phyloP scores from a whole-genome alignment of 805 yeast genomes.

The Candida xiaguanensis region DNA sequence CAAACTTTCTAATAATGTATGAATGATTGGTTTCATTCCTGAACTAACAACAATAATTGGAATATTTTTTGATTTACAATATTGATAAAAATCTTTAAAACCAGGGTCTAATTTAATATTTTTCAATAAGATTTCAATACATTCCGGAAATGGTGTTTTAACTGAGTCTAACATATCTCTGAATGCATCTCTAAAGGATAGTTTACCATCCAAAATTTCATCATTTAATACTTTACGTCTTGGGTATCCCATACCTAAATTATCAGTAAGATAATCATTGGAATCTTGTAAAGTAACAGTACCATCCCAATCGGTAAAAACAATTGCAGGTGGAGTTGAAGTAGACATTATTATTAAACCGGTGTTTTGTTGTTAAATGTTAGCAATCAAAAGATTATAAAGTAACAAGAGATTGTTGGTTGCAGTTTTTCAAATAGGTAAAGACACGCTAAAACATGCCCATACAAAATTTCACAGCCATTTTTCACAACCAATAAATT shows the following conservation, averaged over 20 bases:
- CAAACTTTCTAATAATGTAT: constrained; percentile 66
- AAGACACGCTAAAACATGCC: no score
- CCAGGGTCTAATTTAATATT: constrained; percentile 85
- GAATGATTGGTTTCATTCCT: constrained; percentile 92
- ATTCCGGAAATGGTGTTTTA: constrained; percentile 71
- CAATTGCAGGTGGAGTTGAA: constrained; percentile 55
- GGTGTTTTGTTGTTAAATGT: background rate
- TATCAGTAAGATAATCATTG: constrained; percentile 87
- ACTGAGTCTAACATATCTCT: constrained; percentile 79
- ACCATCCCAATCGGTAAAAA: constrained; percentile 98
- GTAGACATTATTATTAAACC: constrained; percentile 10
- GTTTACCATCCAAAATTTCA: constrained; percentile 64
- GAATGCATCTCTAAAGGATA: constrained; percentile 80
- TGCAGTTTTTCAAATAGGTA: no score
- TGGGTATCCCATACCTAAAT: constrained; percentile 76
- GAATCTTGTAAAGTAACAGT: constrained; percentile 95
- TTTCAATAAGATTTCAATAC: constrained; percentile 65
- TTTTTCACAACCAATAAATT: no score
- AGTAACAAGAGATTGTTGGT: no score
- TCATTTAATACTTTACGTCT: constrained; percentile 66
- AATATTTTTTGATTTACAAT: constrained; percentile 67
- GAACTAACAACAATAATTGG: constrained; percentile 87
- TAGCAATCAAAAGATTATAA: no score
- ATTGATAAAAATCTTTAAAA: constrained; percentile 73
- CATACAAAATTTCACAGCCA: no score